These are phyloP conservation scores for Platismatia glauca DNA, from an alignment of 495 filamentous ascomycete genomes.

Conservation along the genomic window DNA sequence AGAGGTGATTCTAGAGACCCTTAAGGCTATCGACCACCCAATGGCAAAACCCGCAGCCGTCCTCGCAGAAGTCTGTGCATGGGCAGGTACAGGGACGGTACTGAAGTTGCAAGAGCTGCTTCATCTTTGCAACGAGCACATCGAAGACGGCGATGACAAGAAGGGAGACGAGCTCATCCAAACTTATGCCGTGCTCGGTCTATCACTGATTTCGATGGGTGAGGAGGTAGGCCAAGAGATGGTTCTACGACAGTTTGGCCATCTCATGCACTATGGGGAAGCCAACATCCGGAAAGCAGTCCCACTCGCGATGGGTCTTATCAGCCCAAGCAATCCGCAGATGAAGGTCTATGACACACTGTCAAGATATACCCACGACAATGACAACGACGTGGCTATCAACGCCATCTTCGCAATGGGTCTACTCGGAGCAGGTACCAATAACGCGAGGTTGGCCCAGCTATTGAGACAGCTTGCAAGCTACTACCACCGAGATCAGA, in stretches of 20 bases:
- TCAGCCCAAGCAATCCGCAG: conserved; percentile 95
- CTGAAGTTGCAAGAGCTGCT: conserved; percentile 93
- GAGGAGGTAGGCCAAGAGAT: conserved; percentile 98
- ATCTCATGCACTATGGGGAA: conserved; percentile 99
- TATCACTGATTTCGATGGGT: conserved; percentile 93
- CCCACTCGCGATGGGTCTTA: conserved; percentile 91
- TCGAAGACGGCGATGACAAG: conserved; percentile 85
- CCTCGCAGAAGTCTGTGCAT: conserved; percentile 90
- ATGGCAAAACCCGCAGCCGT: conserved; percentile 87
- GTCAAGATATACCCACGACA: conserved; percentile 98
- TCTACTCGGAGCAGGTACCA: conserved; percentile 90
- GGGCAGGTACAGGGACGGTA: conserved; percentile 94
- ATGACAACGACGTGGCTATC: conserved; percentile 95
- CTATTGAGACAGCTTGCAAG: conserved; percentile 88
- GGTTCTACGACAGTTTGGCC: conserved; percentile 93
- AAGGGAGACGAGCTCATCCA: conserved; percentile 91
- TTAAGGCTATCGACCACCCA: conserved; percentile 92
- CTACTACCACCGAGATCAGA: conserved; percentile 95
- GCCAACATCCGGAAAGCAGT: conserved; percentile 94
- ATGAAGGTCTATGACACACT: conserved; percentile 99
- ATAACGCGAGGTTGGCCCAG: conserved; percentile 94
- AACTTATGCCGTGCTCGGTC: conserved; percentile 88
- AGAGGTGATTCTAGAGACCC: conserved; percentile 85
- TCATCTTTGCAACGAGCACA: conserved; percentile 94
- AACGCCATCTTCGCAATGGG: conserved; percentile 99